Conservation (phyloP, 805 yeast species). For the Debaryomyces maramus region DNA sequence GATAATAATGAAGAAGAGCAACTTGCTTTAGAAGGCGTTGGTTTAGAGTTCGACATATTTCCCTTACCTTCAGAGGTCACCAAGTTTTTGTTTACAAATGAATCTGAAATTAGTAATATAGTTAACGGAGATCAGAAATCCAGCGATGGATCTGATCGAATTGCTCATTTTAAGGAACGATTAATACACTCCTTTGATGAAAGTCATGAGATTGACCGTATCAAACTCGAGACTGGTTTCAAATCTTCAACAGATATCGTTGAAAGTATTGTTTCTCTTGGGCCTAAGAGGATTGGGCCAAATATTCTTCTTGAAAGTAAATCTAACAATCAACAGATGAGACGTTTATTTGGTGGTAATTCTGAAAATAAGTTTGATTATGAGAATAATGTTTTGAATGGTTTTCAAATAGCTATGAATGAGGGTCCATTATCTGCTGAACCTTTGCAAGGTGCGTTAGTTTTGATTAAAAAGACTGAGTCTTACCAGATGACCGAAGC, state of each 20-base stretch:
- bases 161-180: conserved; percentile 7
- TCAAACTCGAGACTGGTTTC: conserved; percentile 16
- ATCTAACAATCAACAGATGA: conserved; percentile 23
- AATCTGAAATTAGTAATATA: conserved; percentile 41
- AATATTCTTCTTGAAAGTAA: conserved; percentile 66
- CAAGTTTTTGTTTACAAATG: conserved; percentile 49
- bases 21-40: conserved; percentile 48
- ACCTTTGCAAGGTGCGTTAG: conserved; percentile 79
- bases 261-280: conserved; percentile 58
- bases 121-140: conserved; percentile 1
- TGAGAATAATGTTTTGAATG: conserved; percentile 71
- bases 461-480: conserved; percentile 32
- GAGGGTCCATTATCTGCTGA: conserved; percentile 91
- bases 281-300: conserved; percentile 75
- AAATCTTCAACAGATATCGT: conserved; percentile 20
- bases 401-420: conserved; percentile 76
- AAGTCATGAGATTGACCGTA: conserved; percentile 17
- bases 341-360: conserved; percentile 22
- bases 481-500: conserved; percentile 23
- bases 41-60: conserved; percentile 52
- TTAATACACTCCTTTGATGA: conserved; percentile 10
- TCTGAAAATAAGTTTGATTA: conserved; percentile 28
- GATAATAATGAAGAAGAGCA: conserved; percentile 15
- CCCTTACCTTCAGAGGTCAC: conserved; percentile 58
- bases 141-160: neutral